Percentiles rank a stretch among this genome's conserved stretches.
Conservation (phyloP, 2,329 filamentous ascomycete genomes). For the Aspergillus pseudoglaucus region DNA sequence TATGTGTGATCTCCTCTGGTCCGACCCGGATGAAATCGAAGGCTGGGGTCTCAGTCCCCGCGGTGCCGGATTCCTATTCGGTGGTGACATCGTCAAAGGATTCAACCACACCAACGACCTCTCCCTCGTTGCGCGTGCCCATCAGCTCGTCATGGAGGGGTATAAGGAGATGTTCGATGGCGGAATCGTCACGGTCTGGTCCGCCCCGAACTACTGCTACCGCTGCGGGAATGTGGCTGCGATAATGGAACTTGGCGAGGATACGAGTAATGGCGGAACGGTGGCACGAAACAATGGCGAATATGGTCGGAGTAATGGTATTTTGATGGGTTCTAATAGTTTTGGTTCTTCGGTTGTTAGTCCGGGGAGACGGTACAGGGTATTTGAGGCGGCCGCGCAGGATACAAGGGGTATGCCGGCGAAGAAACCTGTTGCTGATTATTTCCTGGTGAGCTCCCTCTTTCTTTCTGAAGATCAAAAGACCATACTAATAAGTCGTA, state of each 20-base stretch:
- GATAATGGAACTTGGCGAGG: constrained; percentile 85
- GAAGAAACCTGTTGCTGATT: constrained; percentile 96
- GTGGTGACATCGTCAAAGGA: constrained; percentile 94
- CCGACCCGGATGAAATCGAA: constrained; percentile 97
- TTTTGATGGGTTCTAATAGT: constrained; percentile 45
- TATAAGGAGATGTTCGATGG: constrained; percentile 99
- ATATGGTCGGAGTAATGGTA: constrained; percentile 37
- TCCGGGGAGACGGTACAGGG: constrained; percentile 82
- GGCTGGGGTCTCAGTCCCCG: constrained; percentile 94
- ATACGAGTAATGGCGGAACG: constrained; percentile 67
- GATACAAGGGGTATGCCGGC: constrained; percentile 96
- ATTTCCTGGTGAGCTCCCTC: constrained; percentile 60
- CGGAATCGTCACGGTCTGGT: constrained; percentile 98
- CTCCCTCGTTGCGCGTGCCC: constrained; percentile 89
- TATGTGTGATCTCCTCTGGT: constrained; percentile 98
- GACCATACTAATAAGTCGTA: not conserved
- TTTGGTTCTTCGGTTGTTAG: constrained; percentile 49
- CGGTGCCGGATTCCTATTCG: constrained; percentile 91
- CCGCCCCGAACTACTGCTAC: constrained; percentile 93
- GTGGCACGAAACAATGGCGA: constrained; percentile 56
- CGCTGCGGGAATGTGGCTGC: constrained; percentile 93
- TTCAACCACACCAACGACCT: constrained; percentile 99
- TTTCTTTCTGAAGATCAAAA: not conserved
- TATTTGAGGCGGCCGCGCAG: constrained; percentile 95
- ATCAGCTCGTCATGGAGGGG: constrained; percentile 98